Base-by-base conservation (phyloP, 495 filamentous ascomycete species). In the Penicillium dipodomyicola region DNA sequence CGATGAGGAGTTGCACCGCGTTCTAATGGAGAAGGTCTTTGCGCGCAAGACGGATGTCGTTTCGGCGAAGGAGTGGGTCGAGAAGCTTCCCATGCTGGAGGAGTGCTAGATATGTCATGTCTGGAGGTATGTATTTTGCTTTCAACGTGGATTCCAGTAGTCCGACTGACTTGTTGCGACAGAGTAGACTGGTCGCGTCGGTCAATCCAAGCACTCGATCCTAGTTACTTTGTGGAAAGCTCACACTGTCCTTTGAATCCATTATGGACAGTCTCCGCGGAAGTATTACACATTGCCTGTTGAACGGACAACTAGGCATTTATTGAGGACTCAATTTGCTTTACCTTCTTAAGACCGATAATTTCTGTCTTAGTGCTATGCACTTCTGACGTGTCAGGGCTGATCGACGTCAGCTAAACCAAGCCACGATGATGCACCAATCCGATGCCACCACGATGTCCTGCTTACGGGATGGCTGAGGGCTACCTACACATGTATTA, bases 1-100 rank as follows among this genome's bases (percentile, higher is more conserved):
- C 0, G 58, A 76, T 35, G 54, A 67, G 25, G 69, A 72, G 23
- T 49, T 71, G 8, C 75, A 77, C 47, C 20, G 65, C 7, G 20
- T 72, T n/a, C 42, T 76, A 30, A 61, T 77, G 52, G 58, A 69
- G 2, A 72, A 71, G 57, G 57, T 77, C 0, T 70, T 78, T 54
- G 25, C 49, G 6, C 59, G 60, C 29, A 71, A 72, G 56, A 60
- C 62, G 2, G 51, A 60, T 3, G 53, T 68, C n/a, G 14, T 67
- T 9, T 51, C 33, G 22, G 52, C 49, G 1, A 37, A 51, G 19
- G 55, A 63, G 39, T 70, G 70, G 70, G 19, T 61, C 1, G 23
- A 50, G 3, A 32, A n/a, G 14, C 39, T 52, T 37, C 27, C 22
- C 17, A 5, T 39, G 4, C 9, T 6, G 22, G 23, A 41, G 2